Conservation (phyloP, 768 basidiomycete genomes). For the Tulasnella sp. region DNA sequence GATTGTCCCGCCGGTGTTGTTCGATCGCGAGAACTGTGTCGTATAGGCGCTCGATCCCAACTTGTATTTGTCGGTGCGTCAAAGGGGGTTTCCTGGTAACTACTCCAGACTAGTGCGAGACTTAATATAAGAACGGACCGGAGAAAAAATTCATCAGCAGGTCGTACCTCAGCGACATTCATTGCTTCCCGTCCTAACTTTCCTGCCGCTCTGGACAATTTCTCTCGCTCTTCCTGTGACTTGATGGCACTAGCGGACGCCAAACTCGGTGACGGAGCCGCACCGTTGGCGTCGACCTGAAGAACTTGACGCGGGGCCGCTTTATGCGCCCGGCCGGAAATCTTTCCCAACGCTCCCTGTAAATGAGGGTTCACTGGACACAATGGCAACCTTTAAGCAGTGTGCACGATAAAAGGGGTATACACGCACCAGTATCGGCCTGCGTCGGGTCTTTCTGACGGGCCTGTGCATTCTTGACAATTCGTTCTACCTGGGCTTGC, state of each 20-base stretch:
- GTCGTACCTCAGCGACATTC: conserved; percentile 11
- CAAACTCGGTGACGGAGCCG: conserved; percentile 28
- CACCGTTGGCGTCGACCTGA: conserved; percentile 57
- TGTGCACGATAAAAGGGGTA: background rate
- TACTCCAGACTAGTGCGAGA: background rate
- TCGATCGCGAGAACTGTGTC: conserved; percentile 75
- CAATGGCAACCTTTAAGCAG: background rate
- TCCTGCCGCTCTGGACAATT: conserved; percentile 33
- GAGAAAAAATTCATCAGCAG: background rate
- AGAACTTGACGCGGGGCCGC: conserved; percentile 94
- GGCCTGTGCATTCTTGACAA: conserved; percentile 81
- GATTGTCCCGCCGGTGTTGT: conserved; percentile 70
- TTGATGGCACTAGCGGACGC: conserved; percentile 39
- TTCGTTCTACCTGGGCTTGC: conserved; percentile 88
- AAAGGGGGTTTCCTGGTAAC: conserved; percentile 35
- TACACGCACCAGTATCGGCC: conserved; percentile 17
- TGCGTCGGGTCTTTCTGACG: conserved; percentile 72
- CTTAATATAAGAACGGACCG: background rate
- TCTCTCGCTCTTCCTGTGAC: conserved; percentile 34
- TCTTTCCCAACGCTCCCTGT: conserved; percentile 89
- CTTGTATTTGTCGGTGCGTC: conserved; percentile 62
- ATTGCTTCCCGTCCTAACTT: conserved; percentile 17
- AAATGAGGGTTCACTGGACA: conserved; percentile 54
- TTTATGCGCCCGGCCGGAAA: conserved; percentile 85
- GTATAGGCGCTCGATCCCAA: conserved; percentile 72